Evolutionary conservation across 2,329 filamentous ascomycete species (phyloP).

Genomic region (Ascochyta clinopodiicola): DNA sequence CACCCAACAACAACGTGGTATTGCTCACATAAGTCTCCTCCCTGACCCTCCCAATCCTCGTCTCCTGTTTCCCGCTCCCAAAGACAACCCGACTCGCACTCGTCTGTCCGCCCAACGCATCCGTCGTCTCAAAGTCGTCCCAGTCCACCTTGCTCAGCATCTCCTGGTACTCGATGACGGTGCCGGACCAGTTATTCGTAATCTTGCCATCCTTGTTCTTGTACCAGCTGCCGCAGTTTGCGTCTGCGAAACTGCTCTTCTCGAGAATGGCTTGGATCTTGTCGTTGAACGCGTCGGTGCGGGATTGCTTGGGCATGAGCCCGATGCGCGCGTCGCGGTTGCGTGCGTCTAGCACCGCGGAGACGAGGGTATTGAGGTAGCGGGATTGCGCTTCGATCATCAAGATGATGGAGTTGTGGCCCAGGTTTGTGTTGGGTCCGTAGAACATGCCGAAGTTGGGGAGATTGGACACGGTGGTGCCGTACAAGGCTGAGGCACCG

Average conservation of each 20-base stretch:
- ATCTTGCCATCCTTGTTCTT: constrained; percentile 61
- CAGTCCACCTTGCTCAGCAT: constrained; percentile 52
- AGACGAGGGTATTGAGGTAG: constrained; percentile 61
- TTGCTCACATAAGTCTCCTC: constrained; percentile 55
- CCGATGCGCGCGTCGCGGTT: constrained; percentile 49
- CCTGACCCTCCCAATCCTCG: constrained; percentile 51
- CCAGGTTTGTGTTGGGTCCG: constrained; percentile 63
- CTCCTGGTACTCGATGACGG: constrained; percentile 63
- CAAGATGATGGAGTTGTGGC: constrained; percentile 65
- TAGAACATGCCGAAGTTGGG: constrained; percentile 66
- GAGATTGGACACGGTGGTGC: constrained; percentile 59
- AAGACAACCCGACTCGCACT: constrained; percentile 44
- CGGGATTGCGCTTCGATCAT: constrained; percentile 66
- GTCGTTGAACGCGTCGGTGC: constrained; percentile 55
- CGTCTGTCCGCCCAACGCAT: background rate
- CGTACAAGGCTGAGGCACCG: constrained; percentile 60
- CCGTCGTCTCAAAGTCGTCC: constrained; percentile 52
- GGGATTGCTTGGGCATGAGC: constrained; percentile 53
- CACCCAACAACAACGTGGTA: constrained; percentile 44
- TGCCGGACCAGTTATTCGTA: constrained; percentile 64
- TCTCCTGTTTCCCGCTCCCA: constrained; percentile 42
- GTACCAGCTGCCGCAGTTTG: constrained; percentile 63
- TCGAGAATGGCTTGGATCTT: constrained; percentile 54
- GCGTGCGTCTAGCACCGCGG: constrained; percentile 56
- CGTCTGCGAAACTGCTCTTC: constrained; percentile 60